A percentile compares a stretch with the other conserved stretches of the same genome.
Conservation (phyloP, 208 protist species). For the Leishmania gerbilli region DNA sequence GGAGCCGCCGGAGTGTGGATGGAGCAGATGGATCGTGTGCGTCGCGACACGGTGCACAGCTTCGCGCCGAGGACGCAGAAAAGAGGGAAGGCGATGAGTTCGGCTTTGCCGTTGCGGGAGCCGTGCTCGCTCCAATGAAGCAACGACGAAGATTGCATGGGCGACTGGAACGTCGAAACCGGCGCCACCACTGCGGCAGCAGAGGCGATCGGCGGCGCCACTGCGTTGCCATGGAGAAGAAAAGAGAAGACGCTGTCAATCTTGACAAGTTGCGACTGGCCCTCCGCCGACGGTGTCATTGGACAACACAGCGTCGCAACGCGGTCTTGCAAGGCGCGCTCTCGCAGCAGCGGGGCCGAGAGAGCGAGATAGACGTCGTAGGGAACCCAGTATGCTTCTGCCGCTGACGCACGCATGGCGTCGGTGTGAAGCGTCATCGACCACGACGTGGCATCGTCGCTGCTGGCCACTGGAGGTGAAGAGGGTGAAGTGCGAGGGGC, state of each 20-base stretch:
- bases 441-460: not conserved
- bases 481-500: not conserved
- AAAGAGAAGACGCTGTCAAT: constrained; percentile 36
- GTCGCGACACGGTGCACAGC: constrained; percentile 19
- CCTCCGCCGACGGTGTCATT: not conserved
- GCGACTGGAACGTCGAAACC: not conserved
- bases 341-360: constrained; percentile 5
- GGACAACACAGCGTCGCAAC: constrained; percentile 28
- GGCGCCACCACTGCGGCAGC: no score
- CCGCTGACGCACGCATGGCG: not conserved
- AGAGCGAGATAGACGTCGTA: constrained; percentile 23
- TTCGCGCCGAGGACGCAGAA: constrained; percentile 27
- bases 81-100: constrained; percentile 23
- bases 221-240: constrained; percentile 28
- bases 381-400: constrained; percentile 14
- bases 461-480: not conserved
- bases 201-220: not conserved
- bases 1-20: constrained; percentile 15
- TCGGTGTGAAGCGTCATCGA: not conserved
- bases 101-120: not conserved
- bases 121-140: not conserved
- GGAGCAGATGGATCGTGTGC: constrained; percentile 16
- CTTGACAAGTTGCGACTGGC: constrained; percentile 2
- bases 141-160: not conserved
- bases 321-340: constrained; percentile 24